These are phyloP conservation scores for Pezicula carpinea DNA, from an alignment of 2,329 filamentous ascomycete species.

Conservation along the genomic window DNA sequence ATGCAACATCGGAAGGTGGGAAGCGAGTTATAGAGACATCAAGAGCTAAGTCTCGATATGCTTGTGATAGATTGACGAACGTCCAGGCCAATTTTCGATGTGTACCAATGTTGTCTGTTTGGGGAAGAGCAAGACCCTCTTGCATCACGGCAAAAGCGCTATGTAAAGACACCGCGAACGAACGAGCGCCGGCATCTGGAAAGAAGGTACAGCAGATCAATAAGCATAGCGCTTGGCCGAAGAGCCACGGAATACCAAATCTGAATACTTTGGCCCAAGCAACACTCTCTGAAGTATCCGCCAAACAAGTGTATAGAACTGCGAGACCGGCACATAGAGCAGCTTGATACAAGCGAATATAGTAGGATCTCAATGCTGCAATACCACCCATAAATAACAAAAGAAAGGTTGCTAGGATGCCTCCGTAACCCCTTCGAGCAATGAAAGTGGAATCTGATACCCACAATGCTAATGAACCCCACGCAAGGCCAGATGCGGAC, in stretches of 20 bases:
- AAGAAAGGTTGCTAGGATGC: slow-evolving; percentile 50
- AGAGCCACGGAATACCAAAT: slow-evolving; percentile 51
- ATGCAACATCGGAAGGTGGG: slow-evolving; percentile 42
- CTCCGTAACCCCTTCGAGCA: slow-evolving; percentile 46
- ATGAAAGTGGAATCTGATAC: slow-evolving; percentile 45
- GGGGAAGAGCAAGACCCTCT: slow-evolving; percentile 35
- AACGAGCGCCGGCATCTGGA: slow-evolving; percentile 51
- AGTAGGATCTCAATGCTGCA: slow-evolving; percentile 49
- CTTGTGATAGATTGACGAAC: slow-evolving; percentile 52
- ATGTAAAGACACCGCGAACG: slow-evolving; percentile 43
- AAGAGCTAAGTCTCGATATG: slow-evolving; percentile 50
- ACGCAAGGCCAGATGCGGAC: slow-evolving; percentile 47
- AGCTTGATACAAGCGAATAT: slow-evolving; percentile 51
- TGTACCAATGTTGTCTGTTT: slow-evolving; percentile 28
- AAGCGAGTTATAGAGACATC: slow-evolving; percentile 53
- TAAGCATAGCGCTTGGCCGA: slow-evolving; percentile 50
- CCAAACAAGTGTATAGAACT: slow-evolving; percentile 48
- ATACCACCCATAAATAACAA: slow-evolving; percentile 46
- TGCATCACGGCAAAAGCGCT: slow-evolving; percentile 42
- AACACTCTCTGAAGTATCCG: slow-evolving; percentile 41
- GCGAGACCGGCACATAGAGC: slow-evolving; percentile 52
- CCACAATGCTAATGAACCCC: slow-evolving; percentile 49
- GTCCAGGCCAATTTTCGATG: slow-evolving; percentile 43
- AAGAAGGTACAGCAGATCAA: slow-evolving; percentile 42
- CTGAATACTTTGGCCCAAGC: slow-evolving; percentile 46